Evolutionary conservation across 305 asterid species (phyloP).

Genomic region (Rubia peregrina): DNA sequence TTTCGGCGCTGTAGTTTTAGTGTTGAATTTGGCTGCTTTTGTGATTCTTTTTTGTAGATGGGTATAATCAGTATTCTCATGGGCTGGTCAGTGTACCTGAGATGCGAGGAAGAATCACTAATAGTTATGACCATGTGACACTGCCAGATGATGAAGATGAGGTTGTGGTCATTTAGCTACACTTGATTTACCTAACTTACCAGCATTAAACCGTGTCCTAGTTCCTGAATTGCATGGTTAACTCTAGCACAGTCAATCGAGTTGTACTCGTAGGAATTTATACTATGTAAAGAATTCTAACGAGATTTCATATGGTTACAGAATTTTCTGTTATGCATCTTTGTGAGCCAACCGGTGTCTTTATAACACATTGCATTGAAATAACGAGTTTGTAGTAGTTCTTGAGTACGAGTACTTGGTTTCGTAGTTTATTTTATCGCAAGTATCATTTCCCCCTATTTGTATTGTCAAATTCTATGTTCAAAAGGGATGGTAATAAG

Average conservation of each 20-base stretch:
- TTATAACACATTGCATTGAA: background rate
- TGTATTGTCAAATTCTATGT: no score
- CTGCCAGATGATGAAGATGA: slow-evolving; percentile 31
- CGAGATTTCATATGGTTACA: background rate
- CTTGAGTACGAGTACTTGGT: no score
- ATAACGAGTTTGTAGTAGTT: background rate
- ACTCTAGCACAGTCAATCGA: background rate
- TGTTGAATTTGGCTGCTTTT: background rate
- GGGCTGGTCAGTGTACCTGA: slow-evolving; percentile 27
- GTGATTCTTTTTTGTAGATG: slow-evolving; percentile 32
- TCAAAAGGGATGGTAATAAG: background rate
- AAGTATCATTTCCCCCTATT: no score
- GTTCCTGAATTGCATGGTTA: background rate
- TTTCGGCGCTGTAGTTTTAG: background rate
- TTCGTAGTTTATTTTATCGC: no score
- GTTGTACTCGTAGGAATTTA: background rate
- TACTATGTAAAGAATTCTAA: background rate
- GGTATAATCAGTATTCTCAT: slow-evolving; percentile 24
- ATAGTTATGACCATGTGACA: slow-evolving; percentile 27
- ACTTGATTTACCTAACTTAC: background rate
- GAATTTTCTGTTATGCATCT: background rate
- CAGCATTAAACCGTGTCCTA: background rate
- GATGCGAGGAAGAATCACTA: slow-evolving; percentile 30
- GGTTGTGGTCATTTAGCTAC: slow-evolving; percentile 23
- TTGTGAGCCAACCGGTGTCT: background rate